phyloP scores from a whole-genome alignment of 1,284 basidiomycete species.

The Sanguinoderma infundibulare region DNA sequence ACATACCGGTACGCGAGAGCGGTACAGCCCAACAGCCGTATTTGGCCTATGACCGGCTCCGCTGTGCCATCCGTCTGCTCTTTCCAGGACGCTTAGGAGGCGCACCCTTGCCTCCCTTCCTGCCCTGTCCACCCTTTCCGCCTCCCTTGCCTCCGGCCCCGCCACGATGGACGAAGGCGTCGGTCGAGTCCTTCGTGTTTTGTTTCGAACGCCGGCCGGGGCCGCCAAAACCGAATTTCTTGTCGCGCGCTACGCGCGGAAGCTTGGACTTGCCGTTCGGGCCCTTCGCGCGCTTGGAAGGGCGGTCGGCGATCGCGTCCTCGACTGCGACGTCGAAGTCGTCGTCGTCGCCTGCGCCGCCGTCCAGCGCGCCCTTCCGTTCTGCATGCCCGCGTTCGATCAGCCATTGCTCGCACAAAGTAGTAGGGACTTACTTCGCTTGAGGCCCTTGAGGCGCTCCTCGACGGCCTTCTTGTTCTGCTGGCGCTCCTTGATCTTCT shows the following conservation, averaged over 20 bases:
- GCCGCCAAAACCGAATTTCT: slow-evolving; percentile 83
- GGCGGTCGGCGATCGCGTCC: slow-evolving; percentile 80
- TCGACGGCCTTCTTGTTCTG: slow-evolving; percentile 82
- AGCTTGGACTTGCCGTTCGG: slow-evolving; percentile 45
- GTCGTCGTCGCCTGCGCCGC: slow-evolving; percentile 67
- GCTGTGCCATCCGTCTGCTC: slow-evolving; percentile 54
- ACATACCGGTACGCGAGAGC: neutral
- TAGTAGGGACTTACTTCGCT: slow-evolving; percentile 84
- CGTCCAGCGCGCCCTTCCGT: slow-evolving; percentile 84
- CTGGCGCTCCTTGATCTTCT: slow-evolving; percentile 84
- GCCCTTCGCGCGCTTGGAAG: slow-evolving; percentile 60
- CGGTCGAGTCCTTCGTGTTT: slow-evolving; percentile 81
- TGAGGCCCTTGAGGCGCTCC: slow-evolving; percentile 81
- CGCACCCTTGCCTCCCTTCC: slow-evolving; percentile 38
- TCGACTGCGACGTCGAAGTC: slow-evolving; percentile 88
- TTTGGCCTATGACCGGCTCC: slow-evolving; percentile 39
- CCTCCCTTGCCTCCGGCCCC: slow-evolving; percentile 39
- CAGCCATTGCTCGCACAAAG: neutral
- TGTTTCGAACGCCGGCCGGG: slow-evolving; percentile 72
- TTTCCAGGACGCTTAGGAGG: slow-evolving; percentile 62
- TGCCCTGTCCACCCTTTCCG: slow-evolving; percentile 38
- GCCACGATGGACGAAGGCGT: slow-evolving; percentile 59
- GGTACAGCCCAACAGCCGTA: neutral
- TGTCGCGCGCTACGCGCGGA: slow-evolving; percentile 71
- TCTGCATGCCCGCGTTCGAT: slow-evolving; percentile 46